Percentiles rank a stretch among this genome's conserved stretches.
Evolutionary conservation across 345 rosid species (phyloP).

Genomic region (Eucalyptus erythrocorys): DNA sequence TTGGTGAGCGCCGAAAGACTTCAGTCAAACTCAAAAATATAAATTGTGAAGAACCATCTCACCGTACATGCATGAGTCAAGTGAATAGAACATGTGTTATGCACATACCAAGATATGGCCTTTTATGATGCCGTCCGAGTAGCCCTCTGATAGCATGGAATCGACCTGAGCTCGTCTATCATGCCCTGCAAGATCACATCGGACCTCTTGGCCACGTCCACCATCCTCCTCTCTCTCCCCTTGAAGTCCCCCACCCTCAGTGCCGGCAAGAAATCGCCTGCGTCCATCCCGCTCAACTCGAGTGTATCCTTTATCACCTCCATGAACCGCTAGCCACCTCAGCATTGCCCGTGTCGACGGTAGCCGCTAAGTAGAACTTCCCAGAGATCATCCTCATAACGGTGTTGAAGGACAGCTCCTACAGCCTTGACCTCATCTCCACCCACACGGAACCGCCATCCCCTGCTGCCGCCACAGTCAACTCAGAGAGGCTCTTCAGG

Average conservation of each 20-base stretch:
- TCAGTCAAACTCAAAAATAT: no score
- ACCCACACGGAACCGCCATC: neutral
- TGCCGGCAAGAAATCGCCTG: neutral
- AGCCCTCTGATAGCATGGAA: neutral
- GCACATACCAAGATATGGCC: no score
- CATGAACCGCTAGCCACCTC: neutral
- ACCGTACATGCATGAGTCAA: neutral
- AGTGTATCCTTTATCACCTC: neutral
- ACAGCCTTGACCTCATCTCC: neutral
- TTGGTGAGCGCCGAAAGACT: no score
- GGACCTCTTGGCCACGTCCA: no score
- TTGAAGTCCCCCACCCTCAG: neutral
- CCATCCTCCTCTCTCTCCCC: neutral
- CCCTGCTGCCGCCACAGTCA: neutral
- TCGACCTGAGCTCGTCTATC: neutral
- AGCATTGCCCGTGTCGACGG: neutral
- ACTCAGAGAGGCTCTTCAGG: neutral
- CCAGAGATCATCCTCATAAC: slow-evolving; percentile 4
- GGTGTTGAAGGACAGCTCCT: neutral
- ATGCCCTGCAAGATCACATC: no score
- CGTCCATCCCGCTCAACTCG: neutral
- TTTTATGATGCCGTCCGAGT: neutral
- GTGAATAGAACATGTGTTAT: no score
- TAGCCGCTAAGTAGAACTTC: neutral
- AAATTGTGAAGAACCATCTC: no score